Evolutionary conservation across 306 rosid genomes (phyloP), one percentile per base, ranked within the genome.

Genomic region (Potentilla sterilis): DNA sequence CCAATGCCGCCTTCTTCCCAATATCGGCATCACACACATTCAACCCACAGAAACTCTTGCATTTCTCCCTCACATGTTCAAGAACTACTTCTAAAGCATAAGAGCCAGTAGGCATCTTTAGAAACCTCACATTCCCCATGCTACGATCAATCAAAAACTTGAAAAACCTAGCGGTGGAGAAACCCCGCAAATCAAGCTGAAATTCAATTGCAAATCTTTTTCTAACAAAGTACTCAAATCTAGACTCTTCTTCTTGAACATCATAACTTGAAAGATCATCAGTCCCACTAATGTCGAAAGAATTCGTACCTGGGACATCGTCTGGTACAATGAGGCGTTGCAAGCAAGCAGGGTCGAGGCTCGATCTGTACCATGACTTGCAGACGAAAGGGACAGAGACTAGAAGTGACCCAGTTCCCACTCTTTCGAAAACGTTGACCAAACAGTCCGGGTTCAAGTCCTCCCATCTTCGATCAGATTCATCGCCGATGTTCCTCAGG

Each of bases 351-450:
- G 74, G 74, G 22, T 70, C 34, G 43, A 15, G 62, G 62, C 32
- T 48, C 3, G 62, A 54, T 70, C 44, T 32, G 74, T 70, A 34
- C 74, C 74, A 70, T 19, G 74, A 70, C 46, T 70, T 70, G 46
- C 74, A 70, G 61, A 70, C 74, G 32, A 70, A 49, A n/a, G 74
- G 74, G 16, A 70, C 74, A 54, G 57, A 48, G 24, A 70, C 11
- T 12, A 70, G 62, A 42, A 70, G 42, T 18, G 74, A 48, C 18
- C 37, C 62, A 2, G 57, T 70, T 18, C 74, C 74, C 9, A 70
- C 62, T 34, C 37, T 70, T 32, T 32, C 44, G 18, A 70, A 70
- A 4, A 70, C 62, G 74, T 49, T 48, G 32, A 51, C 62, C 62
- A 70, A 16, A 34, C 61, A 70, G 62, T 70, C 44, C 9, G 61